Conservation (phyloP, 768 basidiomycete species). For the Psilocybe tampanensis region DNA sequence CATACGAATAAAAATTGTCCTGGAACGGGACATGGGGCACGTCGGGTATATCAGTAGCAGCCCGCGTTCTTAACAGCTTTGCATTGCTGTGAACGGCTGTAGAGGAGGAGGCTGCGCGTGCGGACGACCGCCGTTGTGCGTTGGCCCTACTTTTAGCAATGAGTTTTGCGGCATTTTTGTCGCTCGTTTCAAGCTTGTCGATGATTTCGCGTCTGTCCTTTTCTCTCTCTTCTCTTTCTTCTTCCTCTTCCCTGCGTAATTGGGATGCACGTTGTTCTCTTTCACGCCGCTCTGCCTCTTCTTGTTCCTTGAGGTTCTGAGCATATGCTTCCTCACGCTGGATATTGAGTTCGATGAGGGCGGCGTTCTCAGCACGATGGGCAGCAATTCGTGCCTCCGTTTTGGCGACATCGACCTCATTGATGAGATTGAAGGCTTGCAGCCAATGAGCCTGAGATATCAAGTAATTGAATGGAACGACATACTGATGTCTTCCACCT, state of each 20-base stretch:
- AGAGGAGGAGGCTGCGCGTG: constrained; percentile 50
- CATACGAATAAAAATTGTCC: constrained; percentile 76
- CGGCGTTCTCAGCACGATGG: constrained; percentile 81
- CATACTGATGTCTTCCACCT: constrained; percentile 85
- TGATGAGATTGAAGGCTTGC: constrained; percentile 94
- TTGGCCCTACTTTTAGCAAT: constrained; percentile 70
- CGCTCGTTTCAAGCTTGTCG: constrained; percentile 78
- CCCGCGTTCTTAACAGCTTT: constrained; percentile 59
- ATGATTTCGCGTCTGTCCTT: constrained; percentile 75
- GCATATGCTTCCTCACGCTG: constrained; percentile 81
- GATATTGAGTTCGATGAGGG: constrained; percentile 80
- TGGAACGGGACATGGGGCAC: constrained; percentile 79
- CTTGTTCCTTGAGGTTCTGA: constrained; percentile 72
- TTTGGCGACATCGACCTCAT: constrained; percentile 76
- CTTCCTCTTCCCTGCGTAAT: constrained; percentile 67
- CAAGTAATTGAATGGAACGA: constrained; percentile 6
- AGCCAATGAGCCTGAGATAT: constrained; percentile 1
- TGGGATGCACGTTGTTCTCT: constrained; percentile 71
- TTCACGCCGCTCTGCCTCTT: constrained; percentile 76
- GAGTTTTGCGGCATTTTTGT: constrained; percentile 68
- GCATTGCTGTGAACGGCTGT: constrained; percentile 48
- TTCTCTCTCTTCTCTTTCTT: constrained; percentile 77
- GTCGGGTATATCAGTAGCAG: constrained; percentile 73
- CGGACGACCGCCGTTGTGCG: constrained; percentile 61
- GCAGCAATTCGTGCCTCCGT: constrained; percentile 84